A percentile compares a stretch with the other conserved stretches of the same genome.
phyloP scores from a whole-genome alignment of 1,139 yeast species.

The Geotrichum cucujoidarum region DNA sequence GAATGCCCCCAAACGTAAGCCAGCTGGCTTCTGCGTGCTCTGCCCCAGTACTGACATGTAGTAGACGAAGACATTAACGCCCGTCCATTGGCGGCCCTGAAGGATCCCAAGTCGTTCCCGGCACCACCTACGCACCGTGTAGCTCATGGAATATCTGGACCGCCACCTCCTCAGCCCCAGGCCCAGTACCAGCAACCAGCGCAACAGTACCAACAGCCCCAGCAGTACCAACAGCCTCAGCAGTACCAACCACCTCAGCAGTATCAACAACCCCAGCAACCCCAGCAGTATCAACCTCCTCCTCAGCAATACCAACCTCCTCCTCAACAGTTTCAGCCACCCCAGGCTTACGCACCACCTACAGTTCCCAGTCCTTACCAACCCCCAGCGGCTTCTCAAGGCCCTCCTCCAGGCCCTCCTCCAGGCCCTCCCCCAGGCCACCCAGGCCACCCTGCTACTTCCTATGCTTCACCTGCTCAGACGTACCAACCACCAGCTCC shows the following conservation, averaged over 20 bases:
- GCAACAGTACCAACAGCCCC: constrained; percentile 12
- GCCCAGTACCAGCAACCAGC: background rate
- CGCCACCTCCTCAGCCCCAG: constrained; percentile 15
- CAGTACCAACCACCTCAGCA: constrained; percentile 4
- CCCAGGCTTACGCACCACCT: background rate
- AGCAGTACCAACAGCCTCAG: constrained; percentile 4
- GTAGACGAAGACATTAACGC: constrained; percentile 24
- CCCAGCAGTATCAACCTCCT: constrained; percentile 9
- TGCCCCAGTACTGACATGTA: background rate
- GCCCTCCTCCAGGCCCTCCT: constrained; percentile 1
- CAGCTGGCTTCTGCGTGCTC: too few relatives aligned
- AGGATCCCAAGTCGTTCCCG: constrained; percentile 45
- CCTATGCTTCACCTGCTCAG: background rate
- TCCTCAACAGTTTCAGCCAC: background rate
- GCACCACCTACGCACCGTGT: constrained; percentile 49
- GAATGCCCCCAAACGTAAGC: constrained; percentile 14
- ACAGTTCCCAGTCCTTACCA: constrained; percentile 3
- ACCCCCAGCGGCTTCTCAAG: constrained; percentile 5
- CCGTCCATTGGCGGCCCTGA: constrained; percentile 36
- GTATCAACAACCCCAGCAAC: background rate
- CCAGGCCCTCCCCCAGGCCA: background rate
- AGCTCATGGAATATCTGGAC: constrained; percentile 33
- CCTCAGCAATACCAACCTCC: constrained; percentile 9
- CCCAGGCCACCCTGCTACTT: background rate
- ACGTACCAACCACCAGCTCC: constrained; percentile 1